phyloP scores from a whole-genome alignment of 2,329 filamentous ascomycete genomes.

The Nemania abortiva region DNA sequence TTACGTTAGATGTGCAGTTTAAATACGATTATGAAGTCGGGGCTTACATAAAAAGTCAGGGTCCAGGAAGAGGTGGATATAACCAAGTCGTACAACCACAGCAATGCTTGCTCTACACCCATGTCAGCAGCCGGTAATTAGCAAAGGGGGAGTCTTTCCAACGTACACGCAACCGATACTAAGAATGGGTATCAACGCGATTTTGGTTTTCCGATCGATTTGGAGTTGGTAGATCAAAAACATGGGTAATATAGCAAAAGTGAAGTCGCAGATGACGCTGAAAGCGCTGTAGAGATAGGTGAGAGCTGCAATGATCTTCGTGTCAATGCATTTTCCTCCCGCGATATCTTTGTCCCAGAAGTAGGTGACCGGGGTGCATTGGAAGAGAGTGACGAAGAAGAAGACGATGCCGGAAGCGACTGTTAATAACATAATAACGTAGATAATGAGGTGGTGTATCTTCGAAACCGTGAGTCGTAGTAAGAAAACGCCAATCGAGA shows the following conservation, averaged over 20 bases:
- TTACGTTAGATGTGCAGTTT: conserved; percentile 7
- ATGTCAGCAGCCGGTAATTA: background rate
- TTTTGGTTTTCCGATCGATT: conserved; percentile 61
- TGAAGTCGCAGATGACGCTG: conserved; percentile 62
- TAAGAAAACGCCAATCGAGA: conserved; percentile 44
- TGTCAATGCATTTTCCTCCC: conserved; percentile 46
- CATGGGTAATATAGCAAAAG: conserved; percentile 61
- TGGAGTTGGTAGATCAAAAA: conserved; percentile 62
- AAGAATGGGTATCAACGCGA: conserved; percentile 60
- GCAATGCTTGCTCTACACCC: conserved; percentile 57
- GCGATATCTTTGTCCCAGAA: conserved; percentile 42
- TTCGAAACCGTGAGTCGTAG: conserved; percentile 41
- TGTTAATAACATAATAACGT: conserved; percentile 37
- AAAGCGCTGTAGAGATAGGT: conserved; percentile 60
- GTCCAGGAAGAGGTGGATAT: conserved; percentile 54
- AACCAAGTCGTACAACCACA: conserved; percentile 57
- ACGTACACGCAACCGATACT: conserved; percentile 60
- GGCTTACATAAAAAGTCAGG: conserved; percentile 56
- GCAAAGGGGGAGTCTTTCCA: background rate
- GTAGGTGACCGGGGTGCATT: conserved; percentile 40
- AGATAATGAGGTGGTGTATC: conserved; percentile 41
- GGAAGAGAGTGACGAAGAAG: conserved; percentile 45
- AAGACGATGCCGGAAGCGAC: conserved; percentile 40
- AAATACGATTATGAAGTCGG: background rate
- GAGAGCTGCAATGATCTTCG: conserved; percentile 58